These are phyloP conservation scores for Trypanosoma theileri DNA, from an alignment of 208 protist species.

Conservation along the genomic window DNA sequence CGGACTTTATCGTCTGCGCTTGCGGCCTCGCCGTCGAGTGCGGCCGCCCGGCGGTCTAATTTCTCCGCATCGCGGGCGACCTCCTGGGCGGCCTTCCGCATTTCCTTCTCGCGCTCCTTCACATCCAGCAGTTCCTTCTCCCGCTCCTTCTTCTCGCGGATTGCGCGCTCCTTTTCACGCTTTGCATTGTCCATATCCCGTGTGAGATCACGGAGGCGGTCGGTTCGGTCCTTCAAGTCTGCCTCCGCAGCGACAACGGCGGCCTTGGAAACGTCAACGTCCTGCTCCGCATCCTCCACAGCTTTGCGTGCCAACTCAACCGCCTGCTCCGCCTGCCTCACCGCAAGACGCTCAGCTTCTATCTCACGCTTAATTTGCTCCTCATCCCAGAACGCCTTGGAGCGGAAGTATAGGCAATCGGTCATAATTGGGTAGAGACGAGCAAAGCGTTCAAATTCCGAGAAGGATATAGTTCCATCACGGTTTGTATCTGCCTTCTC, in stretches of 20 bases:
- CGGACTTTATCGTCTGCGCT: slow-evolving; percentile 86
- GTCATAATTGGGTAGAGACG: slow-evolving; percentile 89
- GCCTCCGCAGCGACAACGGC: slow-evolving; percentile 65
- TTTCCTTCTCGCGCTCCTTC: slow-evolving; percentile 75
- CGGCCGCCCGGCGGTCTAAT: slow-evolving; percentile 62
- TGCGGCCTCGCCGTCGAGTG: slow-evolving; percentile 57
- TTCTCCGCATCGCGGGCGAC: slow-evolving; percentile 73
- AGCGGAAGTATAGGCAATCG: slow-evolving; percentile 90
- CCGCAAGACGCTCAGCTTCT: slow-evolving; percentile 71
- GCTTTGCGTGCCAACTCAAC: slow-evolving; percentile 61
- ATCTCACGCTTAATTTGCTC: slow-evolving; percentile 85
- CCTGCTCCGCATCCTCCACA: slow-evolving; percentile 52
- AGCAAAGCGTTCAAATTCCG: slow-evolving; percentile 90
- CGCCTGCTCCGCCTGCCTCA: slow-evolving; percentile 53
- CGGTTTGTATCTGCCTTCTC: slow-evolving; percentile 81
- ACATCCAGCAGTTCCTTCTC: slow-evolving; percentile 68
- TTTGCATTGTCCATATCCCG: slow-evolving; percentile 79
- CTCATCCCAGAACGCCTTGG: slow-evolving; percentile 91
- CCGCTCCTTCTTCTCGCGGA: slow-evolving; percentile 82
- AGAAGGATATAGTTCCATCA: slow-evolving; percentile 81
- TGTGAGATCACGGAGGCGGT: slow-evolving; percentile 81
- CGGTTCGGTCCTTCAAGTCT: slow-evolving; percentile 75
- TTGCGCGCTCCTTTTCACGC: slow-evolving; percentile 69
- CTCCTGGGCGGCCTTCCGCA: slow-evolving; percentile 75
- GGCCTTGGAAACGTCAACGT: slow-evolving; percentile 60